These are phyloP conservation scores for Rhodotorula sp. DNA, from an alignment of 1,284 basidiomycete genomes.

Conservation along the genomic window DNA sequence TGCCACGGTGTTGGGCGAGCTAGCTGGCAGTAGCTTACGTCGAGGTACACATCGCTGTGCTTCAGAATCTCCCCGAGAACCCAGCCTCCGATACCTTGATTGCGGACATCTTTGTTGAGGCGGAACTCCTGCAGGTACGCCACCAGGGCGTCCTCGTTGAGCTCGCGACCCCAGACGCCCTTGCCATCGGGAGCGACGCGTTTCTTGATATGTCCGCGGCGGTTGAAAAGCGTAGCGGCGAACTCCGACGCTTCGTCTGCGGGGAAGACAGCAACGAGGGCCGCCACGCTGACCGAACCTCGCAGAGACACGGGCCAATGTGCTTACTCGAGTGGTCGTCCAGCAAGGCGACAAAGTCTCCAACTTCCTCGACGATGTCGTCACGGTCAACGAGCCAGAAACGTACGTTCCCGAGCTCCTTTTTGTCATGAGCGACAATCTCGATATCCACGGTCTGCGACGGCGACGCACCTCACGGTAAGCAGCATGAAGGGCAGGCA, in stretches of 20 bases:
- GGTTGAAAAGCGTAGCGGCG: not conserved
- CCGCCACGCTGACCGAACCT: not conserved
- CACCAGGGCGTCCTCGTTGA: not conserved
- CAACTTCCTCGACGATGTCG: not conserved
- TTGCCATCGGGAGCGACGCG: not conserved
- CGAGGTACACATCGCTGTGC: no score
- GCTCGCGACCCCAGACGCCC: not conserved
- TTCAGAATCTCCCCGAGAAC: not conserved
- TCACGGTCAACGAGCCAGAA: no score
- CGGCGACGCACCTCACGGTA: no score
- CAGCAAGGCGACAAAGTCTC: not conserved
- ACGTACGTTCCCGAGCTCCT: no score
- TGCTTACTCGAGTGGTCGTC: not conserved
- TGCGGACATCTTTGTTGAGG: not conserved
- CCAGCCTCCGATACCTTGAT: not conserved
- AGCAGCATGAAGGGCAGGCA: no score
- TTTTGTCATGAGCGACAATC: no score
- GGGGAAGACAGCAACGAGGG: no score
- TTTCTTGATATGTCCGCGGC: not conserved
- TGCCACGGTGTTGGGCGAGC: no score
- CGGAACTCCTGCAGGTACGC: not conserved
- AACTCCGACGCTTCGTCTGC: not conserved
- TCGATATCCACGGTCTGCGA: no score
- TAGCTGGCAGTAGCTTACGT: no score
- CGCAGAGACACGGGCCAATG: not conserved